Percentiles rank a stretch among this genome's conserved stretches.
These are phyloP conservation scores for Kazachstania sp. DNA, from an alignment of 1,139 yeast genomes.

Conservation along the genomic window DNA sequence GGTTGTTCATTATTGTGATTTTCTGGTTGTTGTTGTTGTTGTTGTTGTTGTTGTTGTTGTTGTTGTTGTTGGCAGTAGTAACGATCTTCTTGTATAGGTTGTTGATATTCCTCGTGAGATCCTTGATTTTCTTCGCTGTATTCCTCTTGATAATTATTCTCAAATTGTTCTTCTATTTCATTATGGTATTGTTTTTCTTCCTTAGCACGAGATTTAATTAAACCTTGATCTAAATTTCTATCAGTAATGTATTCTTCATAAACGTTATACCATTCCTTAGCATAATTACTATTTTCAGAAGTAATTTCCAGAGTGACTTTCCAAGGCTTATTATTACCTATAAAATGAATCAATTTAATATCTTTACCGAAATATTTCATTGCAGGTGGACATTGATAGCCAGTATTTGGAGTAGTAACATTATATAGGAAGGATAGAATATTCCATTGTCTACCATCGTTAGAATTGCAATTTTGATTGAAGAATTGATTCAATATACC, in stretches of 20 bases:
- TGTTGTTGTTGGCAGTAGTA: not conserved
- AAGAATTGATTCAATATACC: conserved; percentile 82
- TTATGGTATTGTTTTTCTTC: not conserved
- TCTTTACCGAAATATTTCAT: conserved; percentile 45
- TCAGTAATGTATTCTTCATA: conserved; percentile 14
- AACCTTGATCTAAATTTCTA: not conserved
- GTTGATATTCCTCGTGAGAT: not conserved
- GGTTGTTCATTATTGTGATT: conserved; percentile 8
- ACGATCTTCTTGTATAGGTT: not conserved
- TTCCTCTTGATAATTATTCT: not conserved
- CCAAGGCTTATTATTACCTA: conserved; percentile 86
- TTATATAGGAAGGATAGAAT: conserved; percentile 74
- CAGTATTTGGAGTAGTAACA: conserved; percentile 66
- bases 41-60: not conserved
- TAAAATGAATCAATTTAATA: conserved; percentile 66
- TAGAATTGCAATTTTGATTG: conserved; percentile 28
- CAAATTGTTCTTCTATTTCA: not conserved
- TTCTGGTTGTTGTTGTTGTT: conserved; percentile 2
- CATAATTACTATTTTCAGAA: conserved; percentile 10
- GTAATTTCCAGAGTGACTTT: conserved; percentile 13
- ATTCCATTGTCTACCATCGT: conserved; percentile 40
- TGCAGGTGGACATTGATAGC: conserved; percentile 82
- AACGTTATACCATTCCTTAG: conserved; percentile 15
- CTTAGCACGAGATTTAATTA: not conserved
- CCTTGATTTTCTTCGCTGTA: conserved; percentile 4